phyloP scores from a whole-genome alignment of 495 filamentous ascomycete genomes.

The Hypoxylon trugodes region DNA sequence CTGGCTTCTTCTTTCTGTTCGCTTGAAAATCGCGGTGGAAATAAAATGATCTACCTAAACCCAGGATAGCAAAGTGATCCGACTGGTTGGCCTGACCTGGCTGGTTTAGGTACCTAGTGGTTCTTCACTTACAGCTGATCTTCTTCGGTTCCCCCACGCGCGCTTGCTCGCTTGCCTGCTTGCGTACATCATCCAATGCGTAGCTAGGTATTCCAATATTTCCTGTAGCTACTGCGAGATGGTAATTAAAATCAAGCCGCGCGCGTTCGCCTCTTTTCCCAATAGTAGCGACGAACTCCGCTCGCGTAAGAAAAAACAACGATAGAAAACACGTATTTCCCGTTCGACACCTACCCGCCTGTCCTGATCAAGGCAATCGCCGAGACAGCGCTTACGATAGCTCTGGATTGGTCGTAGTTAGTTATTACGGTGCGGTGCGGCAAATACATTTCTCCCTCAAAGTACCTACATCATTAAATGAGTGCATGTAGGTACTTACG shows the following conservation, averaged over 20 bases:
- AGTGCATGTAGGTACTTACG: no score
- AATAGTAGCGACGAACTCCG: conserved; percentile 27
- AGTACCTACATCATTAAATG: no score
- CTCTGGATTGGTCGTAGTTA: conserved; percentile 3
- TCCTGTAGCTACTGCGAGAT: background rate
- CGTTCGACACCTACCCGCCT: background rate
- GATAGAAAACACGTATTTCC: no score
- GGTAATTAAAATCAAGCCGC: conserved; percentile 33
- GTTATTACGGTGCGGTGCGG: background rate
- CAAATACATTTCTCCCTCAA: conserved; percentile 8
- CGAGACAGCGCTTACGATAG: conserved; percentile 27
- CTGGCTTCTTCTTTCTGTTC: conserved; percentile 22
- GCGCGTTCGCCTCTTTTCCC: conserved; percentile 20
- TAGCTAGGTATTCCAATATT: no score
- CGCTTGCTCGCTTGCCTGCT: no score
- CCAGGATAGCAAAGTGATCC: conserved; percentile 25
- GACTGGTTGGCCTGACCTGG: conserved; percentile 15
- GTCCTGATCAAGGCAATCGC: background rate
- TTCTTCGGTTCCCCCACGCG: conserved; percentile 11
- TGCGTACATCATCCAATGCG: no score
- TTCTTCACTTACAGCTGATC: background rate
- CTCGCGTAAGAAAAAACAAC: background rate
- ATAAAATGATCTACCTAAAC: background rate
- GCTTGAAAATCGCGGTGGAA: conserved; percentile 10
- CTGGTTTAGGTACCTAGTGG: no score